phyloP scores from a whole-genome alignment of 2,329 filamentous ascomycete genomes.

The Apiospora phragmitis region DNA sequence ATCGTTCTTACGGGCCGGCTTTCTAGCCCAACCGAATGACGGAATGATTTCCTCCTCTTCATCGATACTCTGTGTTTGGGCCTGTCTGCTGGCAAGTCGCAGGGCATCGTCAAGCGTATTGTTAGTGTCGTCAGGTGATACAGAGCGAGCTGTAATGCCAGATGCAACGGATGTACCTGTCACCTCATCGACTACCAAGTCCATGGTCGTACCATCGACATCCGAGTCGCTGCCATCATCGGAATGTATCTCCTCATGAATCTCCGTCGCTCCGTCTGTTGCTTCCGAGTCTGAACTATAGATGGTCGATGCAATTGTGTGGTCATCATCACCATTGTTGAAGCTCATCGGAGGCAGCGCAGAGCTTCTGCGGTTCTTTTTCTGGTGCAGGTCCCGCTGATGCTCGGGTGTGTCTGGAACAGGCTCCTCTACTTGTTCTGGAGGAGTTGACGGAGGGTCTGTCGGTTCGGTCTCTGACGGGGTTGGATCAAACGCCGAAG shows the following conservation, averaged over 20 bases:
- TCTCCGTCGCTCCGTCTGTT: constrained; percentile 55
- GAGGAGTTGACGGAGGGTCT: constrained; percentile 62
- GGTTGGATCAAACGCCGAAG: constrained; percentile 24
- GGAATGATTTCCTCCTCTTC: constrained; percentile 71
- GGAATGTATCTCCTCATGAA: constrained; percentile 51
- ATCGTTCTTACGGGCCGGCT: constrained; percentile 39
- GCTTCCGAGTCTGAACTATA: constrained; percentile 68
- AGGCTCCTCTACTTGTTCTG: constrained; percentile 60
- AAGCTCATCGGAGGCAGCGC: constrained; percentile 65
- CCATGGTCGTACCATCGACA: constrained; percentile 76
- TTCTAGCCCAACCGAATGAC: constrained; percentile 74
- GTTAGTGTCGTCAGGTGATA: constrained; percentile 63
- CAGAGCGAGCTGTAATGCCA: constrained; percentile 52
- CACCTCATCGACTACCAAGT: constrained; percentile 75
- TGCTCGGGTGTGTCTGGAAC: constrained; percentile 61
- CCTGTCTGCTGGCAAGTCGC: constrained; percentile 71
- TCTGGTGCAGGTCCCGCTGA: constrained; percentile 65
- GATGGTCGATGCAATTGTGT: constrained; percentile 74
- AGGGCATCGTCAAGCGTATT: constrained; percentile 76
- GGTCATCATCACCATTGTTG: constrained; percentile 65
- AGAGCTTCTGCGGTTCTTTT: constrained; percentile 63
- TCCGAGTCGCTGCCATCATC: constrained; percentile 54
- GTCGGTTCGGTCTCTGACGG: constrained; percentile 43
- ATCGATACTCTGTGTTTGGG: constrained; percentile 71
- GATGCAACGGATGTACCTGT: constrained; percentile 69